Base-by-base conservation (phyloP, 768 basidiomycete species). In the Steccherinum ochraceum region DNA sequence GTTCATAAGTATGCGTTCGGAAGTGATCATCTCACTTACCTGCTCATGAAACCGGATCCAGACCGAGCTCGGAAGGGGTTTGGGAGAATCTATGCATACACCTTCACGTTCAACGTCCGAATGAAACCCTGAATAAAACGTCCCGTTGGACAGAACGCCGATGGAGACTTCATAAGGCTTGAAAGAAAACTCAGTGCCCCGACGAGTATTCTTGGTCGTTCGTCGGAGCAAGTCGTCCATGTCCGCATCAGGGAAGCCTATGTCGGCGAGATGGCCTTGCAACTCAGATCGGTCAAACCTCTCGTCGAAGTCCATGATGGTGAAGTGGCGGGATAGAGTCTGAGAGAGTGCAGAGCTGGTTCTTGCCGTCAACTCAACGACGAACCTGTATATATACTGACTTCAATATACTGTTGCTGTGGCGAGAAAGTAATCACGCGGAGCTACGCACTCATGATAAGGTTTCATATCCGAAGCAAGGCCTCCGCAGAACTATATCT, bases 111-210 rank as follows among this genome's bases (percentile, higher is more conserved):
- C n/a, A n/a, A 53, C 47, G 2, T 5, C 12, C 16, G 42, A 21
- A 4, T 27, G 5, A 24, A 53, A 53, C 5, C 52, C 52, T 4
- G 4, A 27, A 21, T 44, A 48, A 26, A 51, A 53, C 27, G 11
- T 24, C 1, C 12, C 21, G n/a, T 16, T 45, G 44, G 12, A 20
- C 1, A 39, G 20, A 12, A 41, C 30, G 12, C 53, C 53, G 3
- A 55, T 24, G 3, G 39, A 20, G 1, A 55, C 13, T 2, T 42
- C 12, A 1, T 35, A 40, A 18, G 53, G 53, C 27, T 55, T 55
- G 53, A 55, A 51, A 3, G 49, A 49, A 27, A 55, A 55, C 27
- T 55, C 53, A 20, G 46, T 47, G 12, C 53, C 53, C 2, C 45
- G 46, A 3, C 53, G 45, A 2, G 49, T 55, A 25, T 55, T 51